Conservation (phyloP, 352 stramenopile genomes). For the Globisporangium abappressorium region DNA sequence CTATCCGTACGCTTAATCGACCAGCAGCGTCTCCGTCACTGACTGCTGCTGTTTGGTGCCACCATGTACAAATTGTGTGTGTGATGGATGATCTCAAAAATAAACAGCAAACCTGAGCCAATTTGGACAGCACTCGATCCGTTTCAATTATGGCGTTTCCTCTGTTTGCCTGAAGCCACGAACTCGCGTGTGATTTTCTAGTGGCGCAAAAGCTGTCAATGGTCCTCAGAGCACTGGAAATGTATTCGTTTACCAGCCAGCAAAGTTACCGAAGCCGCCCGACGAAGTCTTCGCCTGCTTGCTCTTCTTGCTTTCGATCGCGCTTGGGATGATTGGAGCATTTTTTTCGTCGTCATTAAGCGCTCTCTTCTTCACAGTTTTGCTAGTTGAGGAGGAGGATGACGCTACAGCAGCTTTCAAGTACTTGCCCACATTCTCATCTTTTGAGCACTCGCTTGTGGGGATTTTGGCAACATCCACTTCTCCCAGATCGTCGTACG, state of each 20-base stretch:
- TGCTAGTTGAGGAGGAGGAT: background rate
- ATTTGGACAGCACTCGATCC: conserved; percentile 6
- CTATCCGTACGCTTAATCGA: background rate
- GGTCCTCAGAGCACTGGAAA: background rate
- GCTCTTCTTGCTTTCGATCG: conserved; percentile 78
- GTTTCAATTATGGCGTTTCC: conserved; percentile 11
- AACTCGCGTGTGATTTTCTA: background rate
- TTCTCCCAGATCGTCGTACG: conserved; percentile 69
- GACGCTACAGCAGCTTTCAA: conserved; percentile 25
- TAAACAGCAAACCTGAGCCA: conserved; percentile 5
- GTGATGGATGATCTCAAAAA: background rate
- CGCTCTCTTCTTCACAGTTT: conserved; percentile 25
- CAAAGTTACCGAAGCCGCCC: conserved; percentile 77
- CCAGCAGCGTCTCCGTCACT: background rate
- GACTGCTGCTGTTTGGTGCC: background rate
- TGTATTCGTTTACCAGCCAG: conserved; percentile 46
- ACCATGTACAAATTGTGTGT: background rate
- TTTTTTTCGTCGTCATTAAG: conserved; percentile 15
- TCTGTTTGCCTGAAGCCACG: background rate
- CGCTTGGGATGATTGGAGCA: conserved; percentile 25
- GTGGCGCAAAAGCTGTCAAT: background rate
- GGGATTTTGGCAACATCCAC: conserved; percentile 48
- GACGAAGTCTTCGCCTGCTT: conserved; percentile 31
- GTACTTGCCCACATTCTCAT: conserved; percentile 72
- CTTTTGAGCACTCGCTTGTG: conserved; percentile 35